Evolutionary conservation across 2,329 filamentous ascomycete genomes (phyloP), one percentile per base, ranked within the genome.

Genomic region (Stemphylium lycopersici): DNA sequence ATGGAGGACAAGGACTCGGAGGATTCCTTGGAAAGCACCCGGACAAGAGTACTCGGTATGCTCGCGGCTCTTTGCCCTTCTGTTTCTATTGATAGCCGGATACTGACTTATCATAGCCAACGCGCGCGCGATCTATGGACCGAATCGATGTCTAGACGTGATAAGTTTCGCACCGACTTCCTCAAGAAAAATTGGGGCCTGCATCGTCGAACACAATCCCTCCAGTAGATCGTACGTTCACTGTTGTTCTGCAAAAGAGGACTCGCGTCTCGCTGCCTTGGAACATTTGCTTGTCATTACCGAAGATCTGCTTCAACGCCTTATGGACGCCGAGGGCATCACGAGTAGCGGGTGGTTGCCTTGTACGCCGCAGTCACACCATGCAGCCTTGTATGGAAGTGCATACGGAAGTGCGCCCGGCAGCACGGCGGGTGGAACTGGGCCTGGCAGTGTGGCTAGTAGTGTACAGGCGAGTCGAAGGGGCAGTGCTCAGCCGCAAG

Each of bases 131-230:
- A 73, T 75, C 46, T 75, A 74, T 63, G 71, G 72, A 31, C 55
- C 69, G 43, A 68, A 64, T 56, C 70, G 72, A 33, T 63, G 58
- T 60, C 68, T 75, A 62, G 71, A 75, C 62, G 61, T 73, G 50
- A 67, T 75, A 63, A 73, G 66, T 56, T 74, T 67, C 66, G 67
- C 68, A 20, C 64, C 65, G 44, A 68, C 66, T 57, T 71, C 68
- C 33, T 68, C 67, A 55, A 65, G 64, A 61, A 70, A 65, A 62
- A 70, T 70, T 55, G 68, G 60, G 47, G 72, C 70, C 58, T 70
- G 69, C 53, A 71, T 74, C 58, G 68, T 75, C 56, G 72, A 75
- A 57, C 71, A 75, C 64, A 71, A 69, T 61, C 67, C 66, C 37
- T 66, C 58, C 45, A 70, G 67, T 63, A 70, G 66, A 48, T 72